phyloP scores from a whole-genome alignment of 1,284 basidiomycete genomes.

The Coriolopsis trogii region DNA sequence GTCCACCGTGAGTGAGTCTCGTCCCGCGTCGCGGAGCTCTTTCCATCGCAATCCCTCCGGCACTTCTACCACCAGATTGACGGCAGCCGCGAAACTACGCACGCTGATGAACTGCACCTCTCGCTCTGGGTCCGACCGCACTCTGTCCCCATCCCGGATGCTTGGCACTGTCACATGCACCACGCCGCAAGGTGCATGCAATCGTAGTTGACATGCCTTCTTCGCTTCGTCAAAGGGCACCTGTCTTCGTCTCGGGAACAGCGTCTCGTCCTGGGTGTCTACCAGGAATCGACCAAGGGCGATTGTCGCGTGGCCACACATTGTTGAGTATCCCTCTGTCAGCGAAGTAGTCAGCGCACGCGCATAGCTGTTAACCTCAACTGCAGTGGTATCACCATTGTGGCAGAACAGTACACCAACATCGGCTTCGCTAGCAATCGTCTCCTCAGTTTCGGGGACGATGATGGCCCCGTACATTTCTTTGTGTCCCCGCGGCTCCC shows the following conservation, averaged over 20 bases:
- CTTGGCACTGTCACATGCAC: slow-evolving; percentile 38
- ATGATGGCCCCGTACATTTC: slow-evolving; percentile 53
- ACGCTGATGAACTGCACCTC: slow-evolving; percentile 41
- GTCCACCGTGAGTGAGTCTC: slow-evolving; percentile 34
- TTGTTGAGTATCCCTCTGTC: slow-evolving; percentile 49
- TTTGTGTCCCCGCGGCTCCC: slow-evolving; percentile 46
- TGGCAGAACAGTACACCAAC: slow-evolving; percentile 50
- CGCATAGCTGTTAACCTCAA: neutral
- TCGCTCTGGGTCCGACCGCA: slow-evolving; percentile 33
- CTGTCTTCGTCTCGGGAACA: slow-evolving; percentile 39
- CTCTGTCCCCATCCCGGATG: slow-evolving; percentile 14
- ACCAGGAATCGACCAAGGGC: slow-evolving; percentile 48
- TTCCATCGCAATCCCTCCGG: slow-evolving; percentile 34
- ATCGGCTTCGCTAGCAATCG: slow-evolving; percentile 39
- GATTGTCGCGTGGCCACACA: slow-evolving; percentile 51
- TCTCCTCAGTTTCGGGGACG: slow-evolving; percentile 41
- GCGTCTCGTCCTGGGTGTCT: slow-evolving; percentile 36
- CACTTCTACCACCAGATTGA: slow-evolving; percentile 33
- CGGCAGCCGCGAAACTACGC: slow-evolving; percentile 37
- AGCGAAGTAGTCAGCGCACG: neutral
- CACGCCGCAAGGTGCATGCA: slow-evolving; percentile 45
- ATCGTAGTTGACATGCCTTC: slow-evolving; percentile 29
- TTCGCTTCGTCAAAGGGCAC: slow-evolving; percentile 27
- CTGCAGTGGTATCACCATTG: slow-evolving; percentile 36
- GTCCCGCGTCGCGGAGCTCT: slow-evolving; percentile 23